phyloP scores from a whole-genome alignment of 495 filamentous ascomycete genomes.

The Platismatia glauca region DNA sequence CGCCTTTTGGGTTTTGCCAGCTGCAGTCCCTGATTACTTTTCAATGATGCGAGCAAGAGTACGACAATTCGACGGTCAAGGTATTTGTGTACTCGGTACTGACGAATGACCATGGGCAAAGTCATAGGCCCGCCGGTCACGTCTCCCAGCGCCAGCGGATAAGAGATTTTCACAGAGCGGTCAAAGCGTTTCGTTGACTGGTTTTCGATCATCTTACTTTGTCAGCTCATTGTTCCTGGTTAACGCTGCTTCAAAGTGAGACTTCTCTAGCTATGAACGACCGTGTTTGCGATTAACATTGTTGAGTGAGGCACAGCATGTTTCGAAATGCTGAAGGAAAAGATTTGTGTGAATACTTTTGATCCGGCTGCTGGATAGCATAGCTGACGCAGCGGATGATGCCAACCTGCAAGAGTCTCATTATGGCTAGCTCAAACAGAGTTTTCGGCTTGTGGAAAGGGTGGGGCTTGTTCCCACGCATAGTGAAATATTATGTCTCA shows the following conservation, averaged over 20 bases:
- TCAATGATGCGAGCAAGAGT: background rate
- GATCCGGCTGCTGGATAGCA: background rate
- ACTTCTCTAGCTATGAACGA: background rate
- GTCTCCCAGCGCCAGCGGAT: conserved; percentile 1
- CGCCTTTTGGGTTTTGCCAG: background rate
- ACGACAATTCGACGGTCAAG: background rate
- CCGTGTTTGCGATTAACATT: background rate
- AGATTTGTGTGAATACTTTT: background rate
- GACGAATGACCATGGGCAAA: background rate
- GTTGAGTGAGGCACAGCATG: background rate
- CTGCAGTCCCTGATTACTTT: background rate
- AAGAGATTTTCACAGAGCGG: background rate
- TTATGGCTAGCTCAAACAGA: background rate
- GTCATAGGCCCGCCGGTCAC: background rate
- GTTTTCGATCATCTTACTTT: background rate
- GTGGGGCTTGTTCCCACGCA: background rate
- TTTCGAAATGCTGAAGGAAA: background rate
- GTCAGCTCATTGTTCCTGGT: background rate
- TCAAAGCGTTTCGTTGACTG: background rate
- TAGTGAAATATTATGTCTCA: background rate
- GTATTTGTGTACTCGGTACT: background rate
- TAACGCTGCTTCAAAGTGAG: background rate
- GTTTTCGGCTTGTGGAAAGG: background rate
- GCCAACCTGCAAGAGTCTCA: background rate
- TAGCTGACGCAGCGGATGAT: background rate